phyloP scores from a whole-genome alignment of 2,329 filamentous ascomycete genomes.

The Tothia fuscella region DNA sequence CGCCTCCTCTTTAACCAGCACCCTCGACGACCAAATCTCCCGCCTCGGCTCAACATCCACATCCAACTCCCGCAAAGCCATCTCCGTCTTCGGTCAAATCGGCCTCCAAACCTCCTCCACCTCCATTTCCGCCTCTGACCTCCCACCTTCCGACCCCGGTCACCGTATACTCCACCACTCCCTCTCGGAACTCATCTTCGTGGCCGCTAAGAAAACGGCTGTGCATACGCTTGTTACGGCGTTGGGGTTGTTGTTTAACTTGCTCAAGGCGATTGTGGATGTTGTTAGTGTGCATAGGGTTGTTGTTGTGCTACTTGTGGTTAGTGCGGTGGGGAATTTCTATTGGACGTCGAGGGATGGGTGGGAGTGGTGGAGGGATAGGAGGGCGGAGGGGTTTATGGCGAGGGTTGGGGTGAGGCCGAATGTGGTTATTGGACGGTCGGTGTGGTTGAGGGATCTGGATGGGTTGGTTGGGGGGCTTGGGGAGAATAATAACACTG shows the following conservation, averaged over 20 bases:
- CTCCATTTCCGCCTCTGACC: conserved; percentile 25
- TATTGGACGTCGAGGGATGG: conserved; percentile 63
- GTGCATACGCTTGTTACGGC: conserved; percentile 34
- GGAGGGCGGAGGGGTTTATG: conserved; percentile 73
- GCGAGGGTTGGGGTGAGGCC: conserved; percentile 51
- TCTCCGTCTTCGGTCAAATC: conserved; percentile 66
- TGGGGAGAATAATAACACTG: no score
- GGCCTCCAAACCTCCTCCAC: conserved; percentile 56
- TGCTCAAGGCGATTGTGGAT: conserved; percentile 47
- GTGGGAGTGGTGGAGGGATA: conserved; percentile 74
- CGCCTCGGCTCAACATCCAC: conserved; percentile 53
- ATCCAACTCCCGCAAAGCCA: conserved; percentile 63
- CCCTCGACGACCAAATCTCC: conserved; percentile 65
- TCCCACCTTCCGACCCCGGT: conserved; percentile 16
- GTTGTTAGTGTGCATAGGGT: conserved; percentile 62
- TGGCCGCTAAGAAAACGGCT: background rate
- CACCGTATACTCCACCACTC: conserved; percentile 5
- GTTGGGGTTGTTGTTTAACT: conserved; percentile 64
- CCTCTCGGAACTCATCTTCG: background rate
- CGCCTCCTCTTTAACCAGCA: conserved; percentile 61
- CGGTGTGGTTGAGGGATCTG: conserved; percentile 73
- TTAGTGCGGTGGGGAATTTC: conserved; percentile 62
- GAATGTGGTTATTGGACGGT: conserved; percentile 61
- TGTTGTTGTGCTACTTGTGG: conserved; percentile 54
- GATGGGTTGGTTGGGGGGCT: no score